Evolutionary conservation across 495 filamentous ascomycete species (phyloP), one percentile per base, ranked within the genome.

Genomic region (Chaetomidium leptoderma): DNA sequence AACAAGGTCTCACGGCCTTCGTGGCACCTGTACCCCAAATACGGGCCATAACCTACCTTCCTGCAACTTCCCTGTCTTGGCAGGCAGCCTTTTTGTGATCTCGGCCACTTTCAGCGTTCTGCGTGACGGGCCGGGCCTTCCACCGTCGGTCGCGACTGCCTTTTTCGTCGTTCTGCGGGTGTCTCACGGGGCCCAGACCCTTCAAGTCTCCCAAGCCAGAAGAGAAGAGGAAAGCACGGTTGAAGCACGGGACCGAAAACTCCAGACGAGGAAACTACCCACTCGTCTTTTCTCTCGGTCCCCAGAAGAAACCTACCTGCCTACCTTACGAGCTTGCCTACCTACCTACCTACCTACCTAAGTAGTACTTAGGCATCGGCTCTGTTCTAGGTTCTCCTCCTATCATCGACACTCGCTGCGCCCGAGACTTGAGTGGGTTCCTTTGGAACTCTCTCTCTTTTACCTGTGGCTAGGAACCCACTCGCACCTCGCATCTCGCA

Each of bases 11-110:
- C 44, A 56, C 46, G 6, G 6, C 21, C 52, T 54, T 55, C 27
- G 63, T 65, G 60, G 57, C 60, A 65, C 62, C 62, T 54, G 57
- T 62, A 63, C 50, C 39, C 49, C 58, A 50, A 61, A 36, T 32
- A 30, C 26, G 30, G 24, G 26, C 39, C 17, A 35, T 24, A 36
- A 11, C 30, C 16, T 14, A 4, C 24, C 11, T 44, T 14, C 35
- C 23, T 47, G 23, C 42, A 19, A 26, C 42, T 55, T 49, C 54
- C 36, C 37, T 55, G 54, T 58, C 62, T 62, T 62, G 65, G 62
- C 63, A 49, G 59, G 19, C 47, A 23, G 3, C 48, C 30, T 59
- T 53, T 57, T 49, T 55, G n/a, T 17, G 7, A 29, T 3, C 21
- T 37, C 42, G 2, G 35, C 53, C 57, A 51, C 49, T 43, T 49